phyloP scores from a whole-genome alignment of 805 yeast genomes.

The Saturnispora quitensis region DNA sequence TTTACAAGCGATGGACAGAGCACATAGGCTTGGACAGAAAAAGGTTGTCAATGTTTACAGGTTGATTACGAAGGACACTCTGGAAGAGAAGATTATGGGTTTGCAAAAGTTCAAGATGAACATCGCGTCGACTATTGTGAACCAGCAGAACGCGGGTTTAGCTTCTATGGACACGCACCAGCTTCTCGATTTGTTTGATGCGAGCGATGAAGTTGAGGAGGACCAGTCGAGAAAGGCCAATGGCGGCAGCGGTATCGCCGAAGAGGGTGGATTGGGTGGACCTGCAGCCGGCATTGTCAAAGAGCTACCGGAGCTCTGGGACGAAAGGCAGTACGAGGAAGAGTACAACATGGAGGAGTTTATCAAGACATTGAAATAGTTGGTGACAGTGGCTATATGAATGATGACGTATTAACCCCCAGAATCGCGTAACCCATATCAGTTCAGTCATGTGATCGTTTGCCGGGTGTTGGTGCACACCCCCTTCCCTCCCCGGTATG shows the following conservation, averaged over 20 bases:
- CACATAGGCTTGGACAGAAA: conserved; percentile 95
- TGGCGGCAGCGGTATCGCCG: conserved; percentile 22
- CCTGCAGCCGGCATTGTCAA: conserved; percentile 82
- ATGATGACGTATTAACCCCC: no score
- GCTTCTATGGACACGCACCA: conserved; percentile 96
- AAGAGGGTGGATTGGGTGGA: conserved; percentile 73
- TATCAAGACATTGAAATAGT: conserved; percentile 55
- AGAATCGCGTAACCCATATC: no score
- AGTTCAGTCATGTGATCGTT: no score
- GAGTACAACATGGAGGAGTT: conserved; percentile 92
- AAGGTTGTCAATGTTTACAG: conserved; percentile 96
- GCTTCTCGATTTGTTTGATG: conserved; percentile 78
- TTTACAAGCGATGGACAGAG: conserved; percentile 98
- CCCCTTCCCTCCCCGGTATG: no score
- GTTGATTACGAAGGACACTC: conserved; percentile 82
- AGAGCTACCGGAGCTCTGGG: conserved; percentile 92
- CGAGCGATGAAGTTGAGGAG: conserved; percentile 33
- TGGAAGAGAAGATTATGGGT: conserved; percentile 98
- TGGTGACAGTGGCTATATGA: no score
- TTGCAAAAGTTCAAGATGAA: conserved; percentile 95
- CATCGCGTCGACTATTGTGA: conserved; percentile 91
- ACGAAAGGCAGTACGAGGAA: conserved; percentile 90
- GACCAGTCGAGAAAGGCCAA: conserved; percentile 21
- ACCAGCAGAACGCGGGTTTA: conserved; percentile 94
- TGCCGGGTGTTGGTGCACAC: no score